Conservation (phyloP, 108 stramenopile genomes). For the Cyclotella atomus region DNA sequence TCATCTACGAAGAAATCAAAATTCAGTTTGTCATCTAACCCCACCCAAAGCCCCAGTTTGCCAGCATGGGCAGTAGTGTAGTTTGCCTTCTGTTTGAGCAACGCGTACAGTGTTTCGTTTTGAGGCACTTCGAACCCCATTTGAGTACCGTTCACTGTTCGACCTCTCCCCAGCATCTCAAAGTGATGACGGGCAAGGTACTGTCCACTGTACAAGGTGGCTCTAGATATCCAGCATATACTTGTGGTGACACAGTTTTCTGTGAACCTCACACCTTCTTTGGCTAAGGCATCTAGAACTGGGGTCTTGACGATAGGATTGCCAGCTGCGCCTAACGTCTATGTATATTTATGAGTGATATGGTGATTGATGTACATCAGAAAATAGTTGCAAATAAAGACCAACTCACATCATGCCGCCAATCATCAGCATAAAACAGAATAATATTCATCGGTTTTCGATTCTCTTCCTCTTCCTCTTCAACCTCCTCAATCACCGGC, state of each 20-base stretch:
- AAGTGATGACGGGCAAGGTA: conserved; percentile 62
- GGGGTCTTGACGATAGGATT: conserved; percentile 69
- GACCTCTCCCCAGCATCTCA: conserved; percentile 46
- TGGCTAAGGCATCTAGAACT: conserved; percentile 58
- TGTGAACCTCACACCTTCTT: conserved; percentile 68
- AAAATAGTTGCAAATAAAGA: neutral
- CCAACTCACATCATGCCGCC: conserved; percentile 49
- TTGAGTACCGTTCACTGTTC: conserved; percentile 42
- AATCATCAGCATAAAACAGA: conserved; percentile 59
- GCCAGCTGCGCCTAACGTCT: conserved; percentile 51
- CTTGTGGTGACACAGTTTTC: conserved; percentile 71
- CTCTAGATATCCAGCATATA: conserved; percentile 72
- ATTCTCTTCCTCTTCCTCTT: conserved; percentile 42
- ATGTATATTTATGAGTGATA: too few relatives aligned
- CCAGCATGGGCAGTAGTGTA: conserved; percentile 73
- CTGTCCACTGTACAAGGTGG: conserved; percentile 64
- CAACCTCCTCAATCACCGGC: conserved; percentile 25
- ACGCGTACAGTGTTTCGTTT: conserved; percentile 72
- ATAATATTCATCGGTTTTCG: conserved; percentile 49
- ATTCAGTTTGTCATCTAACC: conserved; percentile 24
- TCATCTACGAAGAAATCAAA: conserved; percentile 49
- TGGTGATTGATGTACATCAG: neutral
- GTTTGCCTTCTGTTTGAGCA: conserved; percentile 67
- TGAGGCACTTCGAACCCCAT: conserved; percentile 57
- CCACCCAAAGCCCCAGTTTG: conserved; percentile 60